Conservation (phyloP, 2,329 filamentous ascomycete genomes). For the Alternaria solani region DNA sequence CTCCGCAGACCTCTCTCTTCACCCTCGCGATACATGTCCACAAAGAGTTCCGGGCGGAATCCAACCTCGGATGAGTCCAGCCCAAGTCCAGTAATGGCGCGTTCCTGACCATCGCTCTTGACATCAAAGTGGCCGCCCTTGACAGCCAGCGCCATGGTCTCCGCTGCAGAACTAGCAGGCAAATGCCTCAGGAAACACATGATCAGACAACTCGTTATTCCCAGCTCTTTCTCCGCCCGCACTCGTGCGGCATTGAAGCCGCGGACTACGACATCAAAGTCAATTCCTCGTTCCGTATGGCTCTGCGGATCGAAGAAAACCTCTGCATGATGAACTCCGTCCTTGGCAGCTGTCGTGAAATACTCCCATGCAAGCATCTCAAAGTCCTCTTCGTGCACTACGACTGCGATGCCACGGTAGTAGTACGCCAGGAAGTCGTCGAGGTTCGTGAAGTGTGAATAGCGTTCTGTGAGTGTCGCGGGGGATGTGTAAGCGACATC, state of each 20-base stretch:
- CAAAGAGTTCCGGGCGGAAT: conserved; percentile 63
- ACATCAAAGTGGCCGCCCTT: conserved; percentile 49
- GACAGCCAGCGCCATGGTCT: conserved; percentile 58
- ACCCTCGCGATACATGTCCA: conserved; percentile 67
- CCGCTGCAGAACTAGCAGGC: conserved; percentile 60
- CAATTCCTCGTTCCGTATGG: conserved; percentile 69
- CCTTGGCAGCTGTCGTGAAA: conserved; percentile 68
- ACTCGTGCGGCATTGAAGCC: conserved; percentile 69
- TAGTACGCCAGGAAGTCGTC: conserved; percentile 83
- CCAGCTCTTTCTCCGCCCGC: conserved; percentile 69
- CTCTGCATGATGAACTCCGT: conserved; percentile 76
- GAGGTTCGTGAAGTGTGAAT: conserved; percentile 72
- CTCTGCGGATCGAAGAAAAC: conserved; percentile 85
- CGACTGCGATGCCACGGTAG: conserved; percentile 76
- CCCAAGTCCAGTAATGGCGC: conserved; percentile 69
- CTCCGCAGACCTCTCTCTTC: conserved; percentile 62
- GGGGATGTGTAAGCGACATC: conserved; percentile 71
- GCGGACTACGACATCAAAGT: conserved; percentile 68
- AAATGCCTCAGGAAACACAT: conserved; percentile 77
- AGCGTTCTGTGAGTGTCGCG: conserved; percentile 67
- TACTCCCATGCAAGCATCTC: conserved; percentile 76
- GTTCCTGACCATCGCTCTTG: conserved; percentile 56
- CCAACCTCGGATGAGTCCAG: conserved; percentile 68
- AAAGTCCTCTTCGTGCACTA: conserved; percentile 72
- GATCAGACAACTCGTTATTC: conserved; percentile 71